Evolutionary conservation across 768 basidiomycete species (phyloP).

Genomic region (Auricularia auricula-judae): DNA sequence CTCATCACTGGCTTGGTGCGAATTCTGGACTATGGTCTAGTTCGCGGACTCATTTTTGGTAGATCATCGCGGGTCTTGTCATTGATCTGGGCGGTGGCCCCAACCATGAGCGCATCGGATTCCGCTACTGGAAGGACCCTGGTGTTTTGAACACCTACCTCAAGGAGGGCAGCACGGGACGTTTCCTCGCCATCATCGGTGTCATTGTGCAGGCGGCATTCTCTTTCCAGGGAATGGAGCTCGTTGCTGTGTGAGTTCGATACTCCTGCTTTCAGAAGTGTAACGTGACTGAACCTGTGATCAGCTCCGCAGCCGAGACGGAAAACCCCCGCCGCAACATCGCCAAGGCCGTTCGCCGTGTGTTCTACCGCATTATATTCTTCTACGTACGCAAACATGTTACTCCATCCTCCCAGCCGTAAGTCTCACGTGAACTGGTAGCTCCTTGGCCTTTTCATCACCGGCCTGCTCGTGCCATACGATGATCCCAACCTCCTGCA

Average conservation of each 20-base stretch:
- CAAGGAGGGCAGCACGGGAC: conserved; percentile 15
- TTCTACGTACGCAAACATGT: conserved; percentile 46
- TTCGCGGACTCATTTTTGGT: conserved; percentile 1
- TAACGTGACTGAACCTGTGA: conserved; percentile 1
- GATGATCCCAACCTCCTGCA: conserved; percentile 42
- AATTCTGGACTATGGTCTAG: neutral
- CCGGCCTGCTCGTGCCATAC: conserved; percentile 71
- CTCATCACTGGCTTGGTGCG: conserved; percentile 48
- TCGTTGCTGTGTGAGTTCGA: conserved; percentile 48
- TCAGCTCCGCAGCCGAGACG: conserved; percentile 64
- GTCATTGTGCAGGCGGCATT: conserved; percentile 50
- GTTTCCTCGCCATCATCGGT: conserved; percentile 29
- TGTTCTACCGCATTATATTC: conserved; percentile 69
- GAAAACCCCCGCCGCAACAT: conserved; percentile 72
- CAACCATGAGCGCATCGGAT: conserved; percentile 39
- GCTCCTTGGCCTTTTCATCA: conserved; percentile 60
- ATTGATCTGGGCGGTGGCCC: conserved; percentile 50
- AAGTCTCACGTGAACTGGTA: conserved; percentile 13
- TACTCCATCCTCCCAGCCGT: neutral
- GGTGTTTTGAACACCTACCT: conserved; percentile 12
- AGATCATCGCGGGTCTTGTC: conserved; percentile 34
- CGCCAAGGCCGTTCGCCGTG: conserved; percentile 59
- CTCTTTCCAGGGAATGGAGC: conserved; percentile 70
- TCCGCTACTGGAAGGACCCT: conserved; percentile 23
- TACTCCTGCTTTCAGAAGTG: conserved; percentile 10